These are phyloP conservation scores for Rubroshorea leprosula DNA, from an alignment of 345 rosid species.

Conservation along the genomic window DNA sequence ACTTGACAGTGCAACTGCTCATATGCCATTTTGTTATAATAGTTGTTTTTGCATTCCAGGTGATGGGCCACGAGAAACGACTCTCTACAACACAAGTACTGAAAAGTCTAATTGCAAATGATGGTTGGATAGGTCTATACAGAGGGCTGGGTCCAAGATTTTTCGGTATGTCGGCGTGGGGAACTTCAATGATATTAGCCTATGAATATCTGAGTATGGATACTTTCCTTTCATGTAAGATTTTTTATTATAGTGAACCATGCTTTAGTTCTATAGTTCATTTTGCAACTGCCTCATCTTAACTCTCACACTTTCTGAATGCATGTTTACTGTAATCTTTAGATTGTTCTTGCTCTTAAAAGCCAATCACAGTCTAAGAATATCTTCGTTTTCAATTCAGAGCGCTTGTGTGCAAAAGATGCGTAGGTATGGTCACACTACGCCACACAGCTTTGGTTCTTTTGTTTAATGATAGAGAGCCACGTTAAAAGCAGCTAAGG, in stretches of 20 bases:
- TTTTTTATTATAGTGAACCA: too few relatives aligned
- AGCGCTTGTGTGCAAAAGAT: slow-evolving; percentile 75
- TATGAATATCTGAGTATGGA: slow-evolving; percentile 93
- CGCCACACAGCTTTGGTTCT: background rate
- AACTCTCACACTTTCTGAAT: too few relatives aligned
- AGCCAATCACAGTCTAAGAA: slow-evolving; percentile 5
- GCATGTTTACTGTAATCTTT: too few relatives aligned
- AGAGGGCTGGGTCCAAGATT: slow-evolving; percentile 94
- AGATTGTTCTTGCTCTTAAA: too few relatives aligned
- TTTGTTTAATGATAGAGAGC: too few relatives aligned
- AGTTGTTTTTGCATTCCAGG: slow-evolving; percentile 33
- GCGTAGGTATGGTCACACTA: slow-evolving; percentile 27
- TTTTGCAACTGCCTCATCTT: too few relatives aligned
- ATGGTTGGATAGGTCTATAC: slow-evolving; percentile 89
- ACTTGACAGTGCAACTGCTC: background rate
- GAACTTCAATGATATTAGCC: slow-evolving; percentile 93
- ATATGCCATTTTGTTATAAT: too few relatives aligned
- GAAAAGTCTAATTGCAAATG: slow-evolving; percentile 63
- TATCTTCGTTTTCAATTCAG: slow-evolving; percentile 33
- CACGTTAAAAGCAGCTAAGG: too few relatives aligned
- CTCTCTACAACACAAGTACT: slow-evolving; percentile 64
- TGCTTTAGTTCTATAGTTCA: too few relatives aligned
- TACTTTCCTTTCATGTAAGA: slow-evolving; percentile 17
- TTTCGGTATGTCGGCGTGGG: slow-evolving; percentile 99
- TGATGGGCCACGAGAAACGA: slow-evolving; percentile 80